Evolutionary conservation across 1,139 yeast species (phyloP).

Genomic region (Pichia sp.): DNA sequence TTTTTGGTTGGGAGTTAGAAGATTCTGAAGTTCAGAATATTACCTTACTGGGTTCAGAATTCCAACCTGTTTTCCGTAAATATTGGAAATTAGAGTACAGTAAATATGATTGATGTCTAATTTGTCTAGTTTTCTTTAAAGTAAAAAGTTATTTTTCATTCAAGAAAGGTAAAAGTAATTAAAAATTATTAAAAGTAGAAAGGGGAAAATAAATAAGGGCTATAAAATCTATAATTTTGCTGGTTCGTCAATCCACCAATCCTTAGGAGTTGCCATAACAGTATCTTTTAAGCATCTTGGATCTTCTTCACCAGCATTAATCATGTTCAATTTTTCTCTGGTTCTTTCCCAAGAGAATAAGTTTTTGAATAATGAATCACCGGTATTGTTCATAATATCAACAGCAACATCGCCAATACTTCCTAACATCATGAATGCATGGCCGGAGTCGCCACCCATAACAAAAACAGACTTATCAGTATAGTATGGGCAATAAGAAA

Average conservation of each 20-base stretch:
- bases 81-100: conserved; percentile 39
- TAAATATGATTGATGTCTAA: conserved; percentile 21
- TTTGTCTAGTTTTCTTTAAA: no score
- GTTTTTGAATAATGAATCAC: conserved; percentile 20
- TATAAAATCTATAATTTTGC: conserved; percentile 1
- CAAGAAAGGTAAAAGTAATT: no score
- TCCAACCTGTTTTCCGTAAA: conserved; percentile 35
- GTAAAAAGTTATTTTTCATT: no score
- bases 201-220: no score
- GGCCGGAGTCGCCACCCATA: conserved; percentile 37
- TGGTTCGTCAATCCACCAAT: conserved; percentile 22
- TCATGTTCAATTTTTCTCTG: conserved; percentile 25
- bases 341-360: conserved; percentile 30
- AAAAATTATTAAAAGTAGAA: no score
- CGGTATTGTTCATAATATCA: conserved; percentile 21
- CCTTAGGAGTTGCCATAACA: conserved; percentile 27
- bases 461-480: conserved; percentile 30
- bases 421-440: conserved; percentile 33
- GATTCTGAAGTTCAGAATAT: conserved; percentile 47
- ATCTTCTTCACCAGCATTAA: conserved; percentile 26
- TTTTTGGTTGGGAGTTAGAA: conserved; percentile 52
- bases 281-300: conserved; percentile 27
- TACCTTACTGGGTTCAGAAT: conserved; percentile 38
- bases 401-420: conserved; percentile 24
- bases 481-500: conserved; percentile 31